Evolutionary conservation across 192 early-diverging fungal genomes (phyloP), one percentile per base, ranked within the genome.

Genomic region (Dissophora globulifera): DNA sequence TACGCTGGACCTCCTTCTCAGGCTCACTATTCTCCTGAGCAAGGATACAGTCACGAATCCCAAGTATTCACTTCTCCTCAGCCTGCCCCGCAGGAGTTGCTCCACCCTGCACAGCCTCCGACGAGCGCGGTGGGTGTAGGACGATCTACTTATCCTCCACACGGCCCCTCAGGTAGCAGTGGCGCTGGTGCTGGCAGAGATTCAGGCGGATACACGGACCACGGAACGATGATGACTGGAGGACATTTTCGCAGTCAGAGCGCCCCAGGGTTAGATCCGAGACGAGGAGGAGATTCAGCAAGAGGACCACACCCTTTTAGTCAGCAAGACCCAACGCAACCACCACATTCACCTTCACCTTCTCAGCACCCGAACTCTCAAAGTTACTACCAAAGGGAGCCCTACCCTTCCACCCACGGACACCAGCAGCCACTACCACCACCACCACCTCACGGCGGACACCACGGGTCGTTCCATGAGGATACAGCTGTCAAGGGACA

Each of bases 201-300:
- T 16, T 51, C 50, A 30, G 67, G n/a, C n/a, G n/a, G 58, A n/a
- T 61, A 61, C 15, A 32, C 33, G 11, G 67, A 69, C 25, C 61
- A 64, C 35, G 61, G 69, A 1, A 1, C 47, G 13, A 4, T 46
- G 12, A 55, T 47, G 41, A 46, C 46, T 29, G 72, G 63, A 42
- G 72, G 72, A 12, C 72, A 76, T 22, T 54, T 62, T 52, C 72
- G 72, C 22, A 76, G 72, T n/a, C 72, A 76, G 20, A 67, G 63
- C 48, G 72, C 72, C 7, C 72, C 72, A n/a, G 72, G 72, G 12
- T 43, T 64, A 20, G 72, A 76, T 46, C 72, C 72, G 1, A 49
- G 64, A 5, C 35, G 63, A 42, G 62, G 67, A 5, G 38, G 63
- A 42, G 62, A 76, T n/a, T 19, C 19, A 16, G 2, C 64, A 8